Percentiles rank a stretch among this genome's conserved stretches.
Conservation (phyloP, 1,284 basidiomycete species). For the Moniliella sp. region DNA sequence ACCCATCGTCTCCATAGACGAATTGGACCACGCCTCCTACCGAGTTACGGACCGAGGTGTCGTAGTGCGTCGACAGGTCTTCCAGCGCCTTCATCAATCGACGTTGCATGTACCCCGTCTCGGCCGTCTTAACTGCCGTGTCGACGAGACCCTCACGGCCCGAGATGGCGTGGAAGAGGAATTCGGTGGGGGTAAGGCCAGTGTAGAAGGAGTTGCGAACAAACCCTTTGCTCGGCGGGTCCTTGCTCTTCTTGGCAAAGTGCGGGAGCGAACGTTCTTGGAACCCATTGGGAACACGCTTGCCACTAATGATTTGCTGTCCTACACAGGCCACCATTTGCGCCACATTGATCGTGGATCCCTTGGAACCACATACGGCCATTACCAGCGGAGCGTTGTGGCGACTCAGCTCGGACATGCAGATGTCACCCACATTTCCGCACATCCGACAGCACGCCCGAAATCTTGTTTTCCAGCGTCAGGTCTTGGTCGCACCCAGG, state of each 20-base stretch:
- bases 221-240: constrained; percentile 92
- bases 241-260: constrained; percentile 88
- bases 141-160: constrained; percentile 95
- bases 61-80: constrained; percentile 88
- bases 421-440: constrained; percentile 88
- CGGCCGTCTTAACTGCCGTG: constrained; percentile 98
- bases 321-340: constrained; percentile 99
- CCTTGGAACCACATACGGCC: constrained; percentile 95
- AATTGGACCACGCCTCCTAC: constrained; percentile 94
- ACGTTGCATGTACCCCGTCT: constrained; percentile 97
- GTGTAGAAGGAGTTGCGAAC: constrained; percentile 87
- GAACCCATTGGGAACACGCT: constrained; percentile 95
- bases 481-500: constrained; percentile 91
- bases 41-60: constrained; percentile 85
- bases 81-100: constrained; percentile 97
- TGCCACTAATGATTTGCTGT: constrained; percentile 91
- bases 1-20: constrained; percentile 82
- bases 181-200: constrained; percentile 88
- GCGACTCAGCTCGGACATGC: constrained; percentile 85
- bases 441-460: constrained; percentile 74
- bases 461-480: constrained; percentile 85
- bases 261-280: constrained; percentile 95
- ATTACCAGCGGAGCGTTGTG: constrained; percentile 95
- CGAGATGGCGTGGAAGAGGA: constrained; percentile 95
- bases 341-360: constrained; percentile 95